These are phyloP conservation scores for Suillus decipiens DNA, from an alignment of 768 basidiomycete species.

Conservation along the genomic window DNA sequence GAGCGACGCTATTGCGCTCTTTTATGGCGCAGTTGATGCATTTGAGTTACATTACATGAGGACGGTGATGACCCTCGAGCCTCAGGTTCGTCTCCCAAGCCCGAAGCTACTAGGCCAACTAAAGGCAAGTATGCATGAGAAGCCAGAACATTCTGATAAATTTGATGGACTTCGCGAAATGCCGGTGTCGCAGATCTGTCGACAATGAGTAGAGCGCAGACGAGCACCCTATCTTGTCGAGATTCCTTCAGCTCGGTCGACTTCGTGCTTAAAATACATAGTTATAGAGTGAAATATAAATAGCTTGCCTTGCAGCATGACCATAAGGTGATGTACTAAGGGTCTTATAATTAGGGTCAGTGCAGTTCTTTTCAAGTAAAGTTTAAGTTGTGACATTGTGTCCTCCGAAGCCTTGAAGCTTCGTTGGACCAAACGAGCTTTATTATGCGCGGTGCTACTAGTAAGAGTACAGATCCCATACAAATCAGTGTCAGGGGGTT, in stretches of 20 bases:
- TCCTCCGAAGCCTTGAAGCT: not conserved
- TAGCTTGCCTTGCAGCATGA: not conserved
- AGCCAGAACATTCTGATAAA: not conserved
- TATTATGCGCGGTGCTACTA: not conserved
- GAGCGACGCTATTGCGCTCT: not conserved
- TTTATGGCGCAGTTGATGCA: not conserved
- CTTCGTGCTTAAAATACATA: not conserved
- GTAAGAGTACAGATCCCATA: not conserved
- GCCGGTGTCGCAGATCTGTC: too few relatives aligned
- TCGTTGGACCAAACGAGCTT: not conserved
- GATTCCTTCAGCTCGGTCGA: not conserved
- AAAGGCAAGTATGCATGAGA: not conserved
- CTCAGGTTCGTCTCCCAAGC: not conserved
- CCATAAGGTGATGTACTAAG: not conserved
- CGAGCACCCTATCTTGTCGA: not conserved
- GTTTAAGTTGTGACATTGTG: not conserved
- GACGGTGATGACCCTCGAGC: not conserved
- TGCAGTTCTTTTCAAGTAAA: not conserved
- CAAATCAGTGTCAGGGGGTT: not conserved
- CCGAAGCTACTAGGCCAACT: not conserved
- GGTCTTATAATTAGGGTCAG: not conserved
- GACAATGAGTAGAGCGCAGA: not conserved
- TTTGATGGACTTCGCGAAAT: not conserved
- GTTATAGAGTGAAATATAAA: not conserved
- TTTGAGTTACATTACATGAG: not conserved